Base-by-base conservation (phyloP, 345 rosid species). In the Pistacia integerrima region DNA sequence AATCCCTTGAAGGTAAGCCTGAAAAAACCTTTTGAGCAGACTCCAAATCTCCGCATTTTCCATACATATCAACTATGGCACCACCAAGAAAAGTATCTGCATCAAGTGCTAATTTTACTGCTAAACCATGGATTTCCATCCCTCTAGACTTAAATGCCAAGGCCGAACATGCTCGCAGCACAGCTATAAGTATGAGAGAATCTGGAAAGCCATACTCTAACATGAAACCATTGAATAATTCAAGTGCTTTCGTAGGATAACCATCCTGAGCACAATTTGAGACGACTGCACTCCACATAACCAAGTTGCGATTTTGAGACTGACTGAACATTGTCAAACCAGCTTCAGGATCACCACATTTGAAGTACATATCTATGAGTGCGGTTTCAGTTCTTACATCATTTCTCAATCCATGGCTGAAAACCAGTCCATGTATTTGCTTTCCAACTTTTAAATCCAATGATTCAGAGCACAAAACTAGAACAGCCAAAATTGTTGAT, bases 41-140 rank as follows among this genome's bases (percentile, higher is more conserved):
- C 48, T 83, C 56, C 30, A 77, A 77, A 69, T 82, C 80, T 67
- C 79, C 22, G 44, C 83, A 78, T 83, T 85, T 83, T 74, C 83
- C 90, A 78, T 85, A 82, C 74, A 82, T 48, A 63, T 87, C 88
- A 78, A 85, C 88, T 35, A 87, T 44, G 36, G 86, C 86, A 76
- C 87, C 77, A 10, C 87, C 88, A 58, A 85, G 69, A 75, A 78
- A 85, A 73, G 64, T 46, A 69, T 84, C 77, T 44, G 77, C 72
- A 78, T 76, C 52, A 0, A 68, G 52, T 44, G 78, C 81, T 49
- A 74, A 20, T 70, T 87, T 87, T 71, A 84, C 69, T 25, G 79
- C 82, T 30, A 85, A 64, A 36, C 79, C 82, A 48, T 85, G 90
- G 77, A 85, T 72, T 75, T 78, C 86, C 79, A 28, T 74, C 57